Evolutionary conservation across 257 asterid species (phyloP).

Genomic region (Solanum virginianum): DNA sequence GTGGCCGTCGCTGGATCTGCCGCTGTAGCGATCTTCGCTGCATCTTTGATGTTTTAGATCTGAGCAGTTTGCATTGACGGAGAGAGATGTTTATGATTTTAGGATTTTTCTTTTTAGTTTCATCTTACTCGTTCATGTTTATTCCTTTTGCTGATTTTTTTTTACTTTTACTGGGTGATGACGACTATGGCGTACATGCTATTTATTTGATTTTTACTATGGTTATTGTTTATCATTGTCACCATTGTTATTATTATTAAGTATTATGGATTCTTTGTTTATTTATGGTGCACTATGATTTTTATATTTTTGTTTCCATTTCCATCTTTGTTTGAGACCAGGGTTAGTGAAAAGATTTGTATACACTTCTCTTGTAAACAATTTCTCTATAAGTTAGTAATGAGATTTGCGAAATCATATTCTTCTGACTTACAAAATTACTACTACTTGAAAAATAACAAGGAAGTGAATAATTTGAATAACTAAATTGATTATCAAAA

Average conservation of each 20-base stretch:
- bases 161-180: not conserved
- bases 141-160: not conserved
- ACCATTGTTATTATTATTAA: not conserved
- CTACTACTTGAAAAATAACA: no score
- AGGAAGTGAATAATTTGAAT: no score
- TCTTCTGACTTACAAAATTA: no score
- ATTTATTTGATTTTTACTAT: constrained; percentile 2
- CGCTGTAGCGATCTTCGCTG: constrained; percentile 22
- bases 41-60: constrained; percentile 32
- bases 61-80: not conserved
- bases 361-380: no score
- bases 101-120: not conserved
- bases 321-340: not conserved
- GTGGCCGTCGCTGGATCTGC: constrained; percentile 42
- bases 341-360: no score
- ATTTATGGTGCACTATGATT: not conserved
- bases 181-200: not conserved
- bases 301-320: not conserved
- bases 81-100: constrained; percentile 1
- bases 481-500: no score
- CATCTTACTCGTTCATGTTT: not conserved
- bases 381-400: no score
- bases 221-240: not conserved
- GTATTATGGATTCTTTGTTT: not conserved
- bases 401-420: no score